Evolutionary conservation across 169 alveolate genomes (phyloP).

Genomic region (Blepharisma undulans): DNA sequence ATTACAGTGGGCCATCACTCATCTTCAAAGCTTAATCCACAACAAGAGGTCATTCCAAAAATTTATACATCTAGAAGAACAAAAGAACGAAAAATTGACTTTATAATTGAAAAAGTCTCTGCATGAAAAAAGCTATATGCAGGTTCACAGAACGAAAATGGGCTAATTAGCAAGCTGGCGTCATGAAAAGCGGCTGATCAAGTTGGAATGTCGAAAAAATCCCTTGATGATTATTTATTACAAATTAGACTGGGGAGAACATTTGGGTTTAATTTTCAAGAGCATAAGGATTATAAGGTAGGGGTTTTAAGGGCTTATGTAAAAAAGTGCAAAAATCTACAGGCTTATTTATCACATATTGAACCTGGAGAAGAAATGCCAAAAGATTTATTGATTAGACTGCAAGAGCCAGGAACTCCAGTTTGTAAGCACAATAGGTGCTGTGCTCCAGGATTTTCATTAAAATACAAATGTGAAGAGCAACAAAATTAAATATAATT

Average conservation of each 20-base stretch:
- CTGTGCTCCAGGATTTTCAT: not conserved
- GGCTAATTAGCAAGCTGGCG: constrained; percentile 51
- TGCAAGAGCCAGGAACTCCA: constrained; percentile 7
- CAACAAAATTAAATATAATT: not conserved
- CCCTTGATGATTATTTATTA: constrained; percentile 41
- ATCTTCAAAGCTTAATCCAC: not conserved
- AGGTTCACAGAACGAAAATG: constrained; percentile 64
- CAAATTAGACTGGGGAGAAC: constrained; percentile 47
- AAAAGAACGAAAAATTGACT: constrained; percentile 76
- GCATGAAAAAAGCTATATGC: constrained; percentile 75
- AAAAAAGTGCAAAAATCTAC: constrained; percentile 48
- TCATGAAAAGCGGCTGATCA: constrained; percentile 74
- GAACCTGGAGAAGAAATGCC: not conserved
- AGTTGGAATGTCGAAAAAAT: constrained; percentile 74
- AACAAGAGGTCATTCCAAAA: not conserved
- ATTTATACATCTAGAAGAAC: constrained; percentile 49
- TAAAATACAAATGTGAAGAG: not conserved
- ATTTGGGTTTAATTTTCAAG: constrained; percentile 56
- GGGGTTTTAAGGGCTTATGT: constrained; percentile 70
- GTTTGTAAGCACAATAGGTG: not conserved
- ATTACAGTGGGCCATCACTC: not conserved
- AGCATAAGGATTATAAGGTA: constrained; percentile 58
- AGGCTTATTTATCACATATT: constrained; percentile 33
- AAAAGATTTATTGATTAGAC: not conserved
- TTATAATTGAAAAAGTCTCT: constrained; percentile 70